Conservation (phyloP, 2,329 filamentous ascomycete genomes). For the Aspergillus quadrilineatus region DNA sequence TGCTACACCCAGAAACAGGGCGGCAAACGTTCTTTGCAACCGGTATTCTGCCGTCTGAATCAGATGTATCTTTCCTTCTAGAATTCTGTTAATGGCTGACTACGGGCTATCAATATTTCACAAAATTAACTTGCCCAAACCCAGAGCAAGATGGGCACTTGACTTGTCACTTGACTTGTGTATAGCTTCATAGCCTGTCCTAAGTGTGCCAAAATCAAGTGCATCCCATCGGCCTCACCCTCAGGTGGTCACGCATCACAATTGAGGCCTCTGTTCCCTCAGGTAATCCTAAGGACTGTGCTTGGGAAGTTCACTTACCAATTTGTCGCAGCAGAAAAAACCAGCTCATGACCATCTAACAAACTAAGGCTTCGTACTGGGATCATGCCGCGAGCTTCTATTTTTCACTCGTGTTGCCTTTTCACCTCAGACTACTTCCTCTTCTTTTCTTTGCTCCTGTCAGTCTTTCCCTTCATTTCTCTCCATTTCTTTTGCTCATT, state of each 20-base stretch:
- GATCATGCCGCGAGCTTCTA: background rate
- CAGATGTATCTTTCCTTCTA: background rate
- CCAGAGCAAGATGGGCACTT: too few species aligned
- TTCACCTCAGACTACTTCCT: background rate
- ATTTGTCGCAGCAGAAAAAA: background rate
- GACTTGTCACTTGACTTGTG: background rate
- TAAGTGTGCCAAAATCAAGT: background rate
- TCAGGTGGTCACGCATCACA: background rate
- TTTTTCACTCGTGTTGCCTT: background rate
- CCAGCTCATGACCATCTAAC: background rate
- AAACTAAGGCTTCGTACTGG: background rate
- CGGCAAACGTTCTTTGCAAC: background rate
- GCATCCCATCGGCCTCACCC: background rate
- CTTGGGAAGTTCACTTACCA: background rate
- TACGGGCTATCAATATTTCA: background rate
- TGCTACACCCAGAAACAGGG: background rate
- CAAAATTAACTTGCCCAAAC: background rate
- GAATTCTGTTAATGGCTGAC: background rate
- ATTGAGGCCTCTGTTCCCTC: background rate
- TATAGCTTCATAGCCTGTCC: background rate
- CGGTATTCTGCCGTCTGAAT: background rate
- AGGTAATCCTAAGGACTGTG: background rate
- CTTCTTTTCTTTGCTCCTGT: constrained; percentile 2
- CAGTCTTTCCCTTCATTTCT: background rate
- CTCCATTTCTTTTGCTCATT: background rate